A percentile compares a stretch with the other conserved stretches of the same genome.
Conservation (phyloP, 2,329 filamentous ascomycete genomes). For the Paraphoma sp. region DNA sequence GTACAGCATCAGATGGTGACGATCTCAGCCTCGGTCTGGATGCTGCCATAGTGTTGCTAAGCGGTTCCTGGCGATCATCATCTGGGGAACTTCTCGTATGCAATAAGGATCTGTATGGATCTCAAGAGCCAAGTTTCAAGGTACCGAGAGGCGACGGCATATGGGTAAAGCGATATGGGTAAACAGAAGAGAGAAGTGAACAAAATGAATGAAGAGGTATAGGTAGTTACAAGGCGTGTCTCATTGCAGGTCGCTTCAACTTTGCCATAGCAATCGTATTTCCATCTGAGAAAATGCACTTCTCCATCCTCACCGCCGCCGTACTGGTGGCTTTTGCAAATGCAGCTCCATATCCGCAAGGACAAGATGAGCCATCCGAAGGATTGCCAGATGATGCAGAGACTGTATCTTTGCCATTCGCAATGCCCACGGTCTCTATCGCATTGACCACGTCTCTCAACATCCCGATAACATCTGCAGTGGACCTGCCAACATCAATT, state of each 20-base stretch:
- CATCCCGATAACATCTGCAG: slow-evolving; percentile 21
- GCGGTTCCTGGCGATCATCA: slow-evolving; percentile 18
- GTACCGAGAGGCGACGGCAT: slow-evolving; percentile 2
- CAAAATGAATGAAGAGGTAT: slow-evolving; percentile 5
- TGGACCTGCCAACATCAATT: slow-evolving; percentile 2
- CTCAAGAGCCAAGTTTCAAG: slow-evolving; percentile 2
- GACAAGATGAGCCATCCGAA: not conserved
- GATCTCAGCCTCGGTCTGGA: slow-evolving; percentile 1
- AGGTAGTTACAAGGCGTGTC: slow-evolving; percentile 4
- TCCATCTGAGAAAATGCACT: slow-evolving; percentile 16
- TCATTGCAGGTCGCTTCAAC: not conserved
- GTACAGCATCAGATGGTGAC: slow-evolving; percentile 11
- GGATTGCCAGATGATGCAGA: slow-evolving; percentile 1
- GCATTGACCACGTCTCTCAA: slow-evolving; percentile 29
- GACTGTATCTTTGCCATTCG: slow-evolving; percentile 11
- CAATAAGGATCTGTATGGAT: slow-evolving; percentile 19
- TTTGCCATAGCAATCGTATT: slow-evolving; percentile 1
- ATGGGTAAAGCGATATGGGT: slow-evolving; percentile 8
- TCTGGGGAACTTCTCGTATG: slow-evolving; percentile 4
- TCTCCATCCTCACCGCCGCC: slow-evolving; percentile 8
- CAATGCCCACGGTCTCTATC: slow-evolving; percentile 20
- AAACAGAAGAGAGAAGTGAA: not conserved
- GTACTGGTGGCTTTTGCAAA: slow-evolving; percentile 8
- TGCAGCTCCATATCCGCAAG: slow-evolving; percentile 19
- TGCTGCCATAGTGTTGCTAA: slow-evolving; percentile 10